Evolutionary conservation across 2,329 filamentous ascomycete species (phyloP), one percentile per base, ranked within the genome.

Genomic region (Ceratocystis variospora): DNA sequence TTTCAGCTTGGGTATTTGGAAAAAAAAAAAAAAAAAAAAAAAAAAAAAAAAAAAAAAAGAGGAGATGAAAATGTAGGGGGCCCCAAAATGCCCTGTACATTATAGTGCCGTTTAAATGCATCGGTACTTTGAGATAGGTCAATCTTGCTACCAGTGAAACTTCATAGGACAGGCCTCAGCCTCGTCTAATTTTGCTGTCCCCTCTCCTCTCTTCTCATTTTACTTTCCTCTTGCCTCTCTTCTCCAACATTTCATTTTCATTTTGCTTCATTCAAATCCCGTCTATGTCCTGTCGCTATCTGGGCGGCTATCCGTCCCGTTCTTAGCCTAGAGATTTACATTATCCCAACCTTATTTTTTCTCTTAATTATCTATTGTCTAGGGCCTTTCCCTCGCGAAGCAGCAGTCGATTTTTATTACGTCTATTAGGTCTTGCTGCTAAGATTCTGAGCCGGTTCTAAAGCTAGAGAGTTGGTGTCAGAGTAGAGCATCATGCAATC

Each of bases 121-220:
- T 48, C 17, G 46, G 46, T 48, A 48, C 46, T 48, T 48, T 48
- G n/a, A 22, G 46, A 48, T 48, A 48, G 19, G 46, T 48, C 46
- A 48, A 48, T n/a, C 46, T 48, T 48, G 46, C 46, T 48, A 10
- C 46, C 46, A 10, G 46, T 17, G 6, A 22, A 10, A n/a, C 17
- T 48, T 19, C n/a, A 48, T 17, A n/a, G 19, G 46, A 7, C 17
- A 31, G 53, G 31, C 55, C 55, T 59, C 25, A 59, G 55, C 25
- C 28, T 59, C 55, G 28, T 33, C 55, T 59, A 59, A 59, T 59
- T 59, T 59, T 37, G 17, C 55, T 19, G 12, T 33, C n/a, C 31
- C 55, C 55, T 59, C 55, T 59, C 17, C 7, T 59, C 28, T 59
- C 55, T 31, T 31, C 55, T 59, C 55, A 59, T 37, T 37, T 59